phyloP scores from a whole-genome alignment of 306 rosid genomes.

The Gastrolobium villosum region DNA sequence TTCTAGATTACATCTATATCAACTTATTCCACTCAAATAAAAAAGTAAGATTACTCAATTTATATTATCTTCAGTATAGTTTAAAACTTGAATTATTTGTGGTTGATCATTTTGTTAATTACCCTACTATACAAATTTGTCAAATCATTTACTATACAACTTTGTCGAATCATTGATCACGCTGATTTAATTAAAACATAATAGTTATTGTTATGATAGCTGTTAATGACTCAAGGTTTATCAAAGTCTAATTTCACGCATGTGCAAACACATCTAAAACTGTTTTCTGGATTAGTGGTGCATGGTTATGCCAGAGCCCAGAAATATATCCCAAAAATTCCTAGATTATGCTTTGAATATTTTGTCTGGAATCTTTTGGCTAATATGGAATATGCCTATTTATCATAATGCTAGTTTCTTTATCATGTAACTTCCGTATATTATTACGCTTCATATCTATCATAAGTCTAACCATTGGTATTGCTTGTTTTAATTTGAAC shows the following conservation, averaged over 20 bases:
- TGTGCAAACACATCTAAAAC: conserved; percentile 5
- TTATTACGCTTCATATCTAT: not conserved
- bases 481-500: conserved; percentile 10
- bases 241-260: conserved; percentile 2
- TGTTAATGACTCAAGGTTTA: not conserved
- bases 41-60: not conserved
- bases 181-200: conserved; percentile 4
- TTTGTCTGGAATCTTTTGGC: conserved; percentile 1
- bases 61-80: conserved; percentile 7
- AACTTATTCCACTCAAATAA: not conserved
- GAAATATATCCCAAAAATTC: conserved; percentile 17
- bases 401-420: conserved; percentile 1
- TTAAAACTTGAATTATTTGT: not conserved
- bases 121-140: not conserved
- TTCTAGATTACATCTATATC: not conserved
- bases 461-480: not conserved
- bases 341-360: conserved; percentile 36
- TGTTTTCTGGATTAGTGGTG: not conserved
- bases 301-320: not conserved
- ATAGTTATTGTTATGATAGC: conserved; percentile 2
- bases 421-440: conserved; percentile 12
- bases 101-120: conserved; percentile 28
- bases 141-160: not conserved
- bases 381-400: not conserved
- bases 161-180: conserved; percentile 22